Base-by-base conservation (phyloP, 306 rosid species). In the Carpinus viminea region DNA sequence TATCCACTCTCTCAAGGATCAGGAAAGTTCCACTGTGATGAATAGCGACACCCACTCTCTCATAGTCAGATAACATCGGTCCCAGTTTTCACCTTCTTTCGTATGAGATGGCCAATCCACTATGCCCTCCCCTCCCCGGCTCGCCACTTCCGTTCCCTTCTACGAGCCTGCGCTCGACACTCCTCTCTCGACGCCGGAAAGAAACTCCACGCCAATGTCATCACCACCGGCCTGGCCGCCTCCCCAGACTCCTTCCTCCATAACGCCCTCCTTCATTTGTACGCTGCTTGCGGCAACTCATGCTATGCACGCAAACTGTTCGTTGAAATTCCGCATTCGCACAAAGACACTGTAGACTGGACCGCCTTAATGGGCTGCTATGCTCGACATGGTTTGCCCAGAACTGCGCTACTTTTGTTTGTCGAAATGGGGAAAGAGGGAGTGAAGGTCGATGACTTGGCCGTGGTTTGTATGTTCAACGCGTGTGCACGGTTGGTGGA, bases 301-400 rank as follows among this genome's bases (percentile, higher is more conserved):
- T 0, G 51, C 0, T 74, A 59, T 68, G 92, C 96, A 0, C 87
- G 59, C 61, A 68, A 81, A 34, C 45, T 91, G 86, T 91, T 93
- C 79, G 87, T 81, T 41, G 76, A 81, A 88, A 91, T 93, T 72
- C 96, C 96, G 73, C 74, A 74, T 41, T 84, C 88, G 15, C 92
- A 84, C 77, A 89, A 85, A 52, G 97, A 91, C 79, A 70, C 86
- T 12, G 86, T 88, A 11, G 96, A 91, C 81, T 93, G 87, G 88
- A 93, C 97, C 36, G 28, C 88, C 34, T 82, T 93, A 51, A 84
- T 93, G 76, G 83, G 90, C 34, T 73, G 86, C 83, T 81, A 72
- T 78, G 59, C 75, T 18, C 90, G 88, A 36, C 55, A 76, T 0
- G 83, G 86, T 8, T 9, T 68, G 77, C 84, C 81, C 8, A 61